A percentile compares a stretch with the other conserved stretches of the same genome.
Conservation (phyloP, 306 rosid genomes). For the Prunus mongolica region DNA sequence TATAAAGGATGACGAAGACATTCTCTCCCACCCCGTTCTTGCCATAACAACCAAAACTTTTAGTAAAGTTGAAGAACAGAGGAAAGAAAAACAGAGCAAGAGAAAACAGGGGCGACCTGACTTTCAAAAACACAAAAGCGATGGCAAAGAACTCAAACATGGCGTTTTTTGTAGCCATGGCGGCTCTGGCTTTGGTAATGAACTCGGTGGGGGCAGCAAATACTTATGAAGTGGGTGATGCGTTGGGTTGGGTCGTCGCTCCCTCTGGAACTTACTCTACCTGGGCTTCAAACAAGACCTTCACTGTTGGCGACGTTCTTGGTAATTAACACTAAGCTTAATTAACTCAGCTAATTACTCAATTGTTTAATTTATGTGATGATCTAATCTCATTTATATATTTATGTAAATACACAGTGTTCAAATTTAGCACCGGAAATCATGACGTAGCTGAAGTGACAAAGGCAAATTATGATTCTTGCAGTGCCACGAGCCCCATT, state of each 20-base stretch:
- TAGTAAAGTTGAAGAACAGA: background rate
- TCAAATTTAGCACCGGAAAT: slow-evolving; percentile 30
- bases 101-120: slow-evolving; percentile 50
- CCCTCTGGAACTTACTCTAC: slow-evolving; percentile 28
- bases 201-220: slow-evolving; percentile 39
- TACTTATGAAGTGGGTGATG: slow-evolving; percentile 52
- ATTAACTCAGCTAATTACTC: background rate
- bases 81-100: background rate
- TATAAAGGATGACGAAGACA: slow-evolving; percentile 15
- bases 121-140: slow-evolving; percentile 34
- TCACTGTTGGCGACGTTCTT: slow-evolving; percentile 47
- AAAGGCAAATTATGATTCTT: slow-evolving; percentile 47
- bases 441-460: slow-evolving; percentile 53
- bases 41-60: background rate
- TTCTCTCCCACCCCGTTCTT: too few relatives aligned
- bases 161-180: slow-evolving; percentile 21
- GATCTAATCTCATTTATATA: too few relatives aligned
- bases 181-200: slow-evolving; percentile 35
- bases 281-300: slow-evolving; percentile 62
- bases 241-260: slow-evolving; percentile 53
- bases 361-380: background rate
- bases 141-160: slow-evolving; percentile 43
- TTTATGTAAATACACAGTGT: slow-evolving; percentile 29
- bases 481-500: slow-evolving; percentile 28
- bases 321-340: slow-evolving; percentile 27